phyloP scores from a whole-genome alignment of 208 protist genomes.

The Tritrichomonas foetus region DNA sequence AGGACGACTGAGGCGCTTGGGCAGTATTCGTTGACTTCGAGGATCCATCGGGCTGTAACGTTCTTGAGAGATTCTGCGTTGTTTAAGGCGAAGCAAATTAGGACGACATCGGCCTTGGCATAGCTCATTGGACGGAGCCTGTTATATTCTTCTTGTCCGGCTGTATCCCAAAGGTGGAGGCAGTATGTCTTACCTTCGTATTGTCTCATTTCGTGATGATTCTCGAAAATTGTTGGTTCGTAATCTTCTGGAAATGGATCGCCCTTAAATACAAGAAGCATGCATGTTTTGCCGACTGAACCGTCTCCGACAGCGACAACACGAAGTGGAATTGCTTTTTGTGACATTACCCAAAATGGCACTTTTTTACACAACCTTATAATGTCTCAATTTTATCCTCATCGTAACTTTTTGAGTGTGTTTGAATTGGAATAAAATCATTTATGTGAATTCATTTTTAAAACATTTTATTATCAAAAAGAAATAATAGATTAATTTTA shows the following conservation, averaged over 20 bases:
- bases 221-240: constrained; percentile 51
- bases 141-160: constrained; percentile 53
- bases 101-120: constrained; percentile 40
- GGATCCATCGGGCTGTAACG: constrained; percentile 60
- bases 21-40: not conserved
- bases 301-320: constrained; percentile 47
- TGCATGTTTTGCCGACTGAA: constrained; percentile 47
- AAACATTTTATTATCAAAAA: no score
- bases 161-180: constrained; percentile 50
- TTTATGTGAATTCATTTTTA: no score
- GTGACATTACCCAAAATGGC: no score
- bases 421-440: no score
- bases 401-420: no score
- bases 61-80: constrained; percentile 59
- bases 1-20: not conserved
- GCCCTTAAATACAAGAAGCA: constrained; percentile 10
- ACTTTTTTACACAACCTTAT: no score
- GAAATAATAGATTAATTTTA: no score
- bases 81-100: constrained; percentile 47
- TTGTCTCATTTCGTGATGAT: not conserved
- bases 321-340: no score
- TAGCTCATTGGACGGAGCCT: constrained; percentile 46
- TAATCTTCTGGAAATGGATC: constrained; percentile 47
- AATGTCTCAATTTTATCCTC: no score
- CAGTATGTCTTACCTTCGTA: not conserved